Conservation (phyloP, 1,139 yeast genomes). For the Pichia sp. region DNA sequence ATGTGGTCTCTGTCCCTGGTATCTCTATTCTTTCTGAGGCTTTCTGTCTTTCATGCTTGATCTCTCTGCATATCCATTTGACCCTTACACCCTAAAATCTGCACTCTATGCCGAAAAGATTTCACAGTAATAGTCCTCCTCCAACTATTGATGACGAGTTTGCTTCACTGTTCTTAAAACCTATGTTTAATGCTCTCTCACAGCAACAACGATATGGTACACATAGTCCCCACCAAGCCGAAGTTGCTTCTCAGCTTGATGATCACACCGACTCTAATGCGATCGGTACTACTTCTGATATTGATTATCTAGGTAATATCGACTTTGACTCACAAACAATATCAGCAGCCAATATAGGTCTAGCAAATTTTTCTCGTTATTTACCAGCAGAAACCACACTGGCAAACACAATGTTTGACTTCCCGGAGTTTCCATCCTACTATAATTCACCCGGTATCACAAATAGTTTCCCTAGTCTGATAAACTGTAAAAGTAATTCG, state of each 20-base stretch:
- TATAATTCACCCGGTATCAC: neutral
- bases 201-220: neutral
- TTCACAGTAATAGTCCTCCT: neutral
- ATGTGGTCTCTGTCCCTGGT: no score
- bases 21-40: no score
- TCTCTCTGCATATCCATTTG: no score
- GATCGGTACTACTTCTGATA: neutral
- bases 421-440: neutral
- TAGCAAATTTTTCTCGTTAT: neutral
- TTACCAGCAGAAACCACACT: constrained; percentile 7
- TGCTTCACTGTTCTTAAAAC: neutral
- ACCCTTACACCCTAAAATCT: neutral
- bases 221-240: neutral
- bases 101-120: neutral
- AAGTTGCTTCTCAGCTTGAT: neutral
- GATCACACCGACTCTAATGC: no score
- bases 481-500: neutral
- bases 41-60: no score
- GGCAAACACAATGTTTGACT: neutral
- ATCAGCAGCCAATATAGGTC: neutral
- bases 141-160: neutral
- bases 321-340: constrained; percentile 1
- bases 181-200: neutral
- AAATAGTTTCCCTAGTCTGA: no score
- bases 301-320: constrained; percentile 5